Conservation (phyloP, 768 basidiomycete genomes). For the Kwoniella europaea region DNA sequence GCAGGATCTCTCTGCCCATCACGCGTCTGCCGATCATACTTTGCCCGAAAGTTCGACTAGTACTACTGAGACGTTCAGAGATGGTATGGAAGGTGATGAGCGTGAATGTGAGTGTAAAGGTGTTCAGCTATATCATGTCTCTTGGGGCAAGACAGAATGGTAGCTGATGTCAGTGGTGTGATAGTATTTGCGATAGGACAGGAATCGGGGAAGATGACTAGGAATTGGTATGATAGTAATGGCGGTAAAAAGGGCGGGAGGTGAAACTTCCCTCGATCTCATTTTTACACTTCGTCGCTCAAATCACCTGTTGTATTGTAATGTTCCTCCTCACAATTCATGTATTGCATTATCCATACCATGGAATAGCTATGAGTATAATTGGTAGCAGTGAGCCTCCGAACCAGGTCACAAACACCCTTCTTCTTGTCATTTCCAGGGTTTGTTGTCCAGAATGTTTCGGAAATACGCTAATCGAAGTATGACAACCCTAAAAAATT, state of each 20-base stretch:
- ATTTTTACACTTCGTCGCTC: no score
- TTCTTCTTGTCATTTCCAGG: neutral
- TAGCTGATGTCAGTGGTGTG: neutral
- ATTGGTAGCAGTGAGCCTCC: no score
- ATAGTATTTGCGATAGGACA: slow-evolving; percentile 85
- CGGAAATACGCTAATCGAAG: slow-evolving; percentile 3
- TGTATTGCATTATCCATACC: neutral
- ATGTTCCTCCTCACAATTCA: neutral
- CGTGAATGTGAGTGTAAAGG: slow-evolving; percentile 73
- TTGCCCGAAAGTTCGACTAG: slow-evolving; percentile 77
- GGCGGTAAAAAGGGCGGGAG: slow-evolving; percentile 26
- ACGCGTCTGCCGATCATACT: slow-evolving; percentile 67
- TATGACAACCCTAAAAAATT: slow-evolving; percentile 10
- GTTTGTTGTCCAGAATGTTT: neutral
- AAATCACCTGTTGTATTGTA: no score
- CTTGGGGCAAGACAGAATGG: neutral
- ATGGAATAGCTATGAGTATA: no score
- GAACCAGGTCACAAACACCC: neutral
- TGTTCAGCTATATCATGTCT: no score
- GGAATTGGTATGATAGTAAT: slow-evolving; percentile 75
- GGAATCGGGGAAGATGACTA: slow-evolving; percentile 75
- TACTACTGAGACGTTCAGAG: slow-evolving; percentile 75
- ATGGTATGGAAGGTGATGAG: slow-evolving; percentile 90
- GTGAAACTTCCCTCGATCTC: neutral
- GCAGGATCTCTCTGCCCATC: slow-evolving; percentile 54